A percentile compares a stretch with the other conserved stretches of the same genome.
These are phyloP conservation scores for Sideroxylon spinosum DNA, from an alignment of 179 eudicot genomes.

Conservation along the genomic window DNA sequence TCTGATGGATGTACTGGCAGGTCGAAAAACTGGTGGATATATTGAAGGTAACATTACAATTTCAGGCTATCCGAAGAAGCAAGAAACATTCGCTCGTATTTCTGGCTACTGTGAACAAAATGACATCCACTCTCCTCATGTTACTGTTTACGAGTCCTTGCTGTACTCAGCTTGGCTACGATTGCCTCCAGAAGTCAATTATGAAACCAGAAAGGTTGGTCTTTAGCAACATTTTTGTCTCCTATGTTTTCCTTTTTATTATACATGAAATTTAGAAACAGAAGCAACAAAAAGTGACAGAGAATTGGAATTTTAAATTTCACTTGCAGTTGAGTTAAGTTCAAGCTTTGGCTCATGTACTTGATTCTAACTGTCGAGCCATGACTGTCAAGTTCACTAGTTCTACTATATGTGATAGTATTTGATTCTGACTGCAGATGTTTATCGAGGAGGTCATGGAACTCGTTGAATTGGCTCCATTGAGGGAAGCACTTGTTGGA, in stretches of 20 bases:
- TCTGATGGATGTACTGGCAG: slow-evolving; percentile 82
- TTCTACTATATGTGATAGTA: no score
- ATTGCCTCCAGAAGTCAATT: slow-evolving; percentile 56
- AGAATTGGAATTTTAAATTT: neutral
- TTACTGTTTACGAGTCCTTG: slow-evolving; percentile 70
- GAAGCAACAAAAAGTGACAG: neutral
- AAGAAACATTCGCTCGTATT: slow-evolving; percentile 74
- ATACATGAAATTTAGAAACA: neutral
- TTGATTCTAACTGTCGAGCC: no score
- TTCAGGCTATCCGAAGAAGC: slow-evolving; percentile 77
- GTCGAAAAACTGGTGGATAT: slow-evolving; percentile 83
- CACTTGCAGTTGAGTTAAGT: no score
- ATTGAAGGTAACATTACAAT: slow-evolving; percentile 61
- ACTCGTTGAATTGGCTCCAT: slow-evolving; percentile 54
- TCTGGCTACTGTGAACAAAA: slow-evolving; percentile 86
- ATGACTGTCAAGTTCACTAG: no score
- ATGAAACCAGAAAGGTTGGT: slow-evolving; percentile 57
- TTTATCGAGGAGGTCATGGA: slow-evolving; percentile 87
- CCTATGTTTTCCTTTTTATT: neutral
- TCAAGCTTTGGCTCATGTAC: no score
- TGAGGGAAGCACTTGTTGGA: slow-evolving; percentile 65
- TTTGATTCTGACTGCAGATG: slow-evolving; percentile 30
- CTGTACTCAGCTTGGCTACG: slow-evolving; percentile 87
- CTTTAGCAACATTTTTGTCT: neutral
- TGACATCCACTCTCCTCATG: slow-evolving; percentile 73